Percentiles rank a stretch among this genome's conserved stretches.
phyloP scores from a whole-genome alignment of 2,329 filamentous ascomycete genomes.

The Paecilomyces sp. region DNA sequence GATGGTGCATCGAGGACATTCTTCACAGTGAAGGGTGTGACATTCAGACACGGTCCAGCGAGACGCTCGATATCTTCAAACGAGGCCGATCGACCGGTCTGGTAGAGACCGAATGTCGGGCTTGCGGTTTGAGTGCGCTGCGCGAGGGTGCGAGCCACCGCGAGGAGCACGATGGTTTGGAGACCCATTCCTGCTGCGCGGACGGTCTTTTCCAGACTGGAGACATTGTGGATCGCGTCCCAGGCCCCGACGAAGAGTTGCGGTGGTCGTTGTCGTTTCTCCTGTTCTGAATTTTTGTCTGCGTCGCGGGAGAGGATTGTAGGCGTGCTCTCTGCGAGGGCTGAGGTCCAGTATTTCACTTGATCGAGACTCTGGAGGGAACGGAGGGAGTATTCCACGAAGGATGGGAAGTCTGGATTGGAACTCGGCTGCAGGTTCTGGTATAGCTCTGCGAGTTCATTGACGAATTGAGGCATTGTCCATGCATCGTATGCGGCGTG shows the following conservation, averaged over 20 bases:
- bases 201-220: conserved; percentile 12
- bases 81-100: conserved; percentile 21
- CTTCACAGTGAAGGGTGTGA: conserved; percentile 18
- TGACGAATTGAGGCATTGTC: conserved; percentile 24
- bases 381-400: conserved; percentile 16
- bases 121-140: conserved; percentile 9
- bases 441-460: conserved; percentile 23
- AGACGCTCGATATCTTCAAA: conserved; percentile 18
- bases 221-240: conserved; percentile 16
- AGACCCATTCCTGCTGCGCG: conserved; percentile 14
- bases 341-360: conserved; percentile 17
- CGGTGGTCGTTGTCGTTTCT: not conserved
- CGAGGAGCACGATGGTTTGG: conserved; percentile 21
- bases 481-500: conserved; percentile 31
- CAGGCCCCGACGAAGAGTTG: conserved; percentile 15
- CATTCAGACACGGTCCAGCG: conserved; percentile 23
- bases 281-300: not conserved
- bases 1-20: conserved; percentile 3
- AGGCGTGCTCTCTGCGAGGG: conserved; percentile 7
- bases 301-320: conserved; percentile 13
- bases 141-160: conserved; percentile 19
- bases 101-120: conserved; percentile 24
- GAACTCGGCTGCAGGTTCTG: conserved; percentile 4
- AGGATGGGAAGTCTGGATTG: conserved; percentile 13
- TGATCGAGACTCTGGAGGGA: conserved; percentile 11